Conservation (phyloP, 805 yeast genomes). For the Pichia rugopelliculosa region DNA sequence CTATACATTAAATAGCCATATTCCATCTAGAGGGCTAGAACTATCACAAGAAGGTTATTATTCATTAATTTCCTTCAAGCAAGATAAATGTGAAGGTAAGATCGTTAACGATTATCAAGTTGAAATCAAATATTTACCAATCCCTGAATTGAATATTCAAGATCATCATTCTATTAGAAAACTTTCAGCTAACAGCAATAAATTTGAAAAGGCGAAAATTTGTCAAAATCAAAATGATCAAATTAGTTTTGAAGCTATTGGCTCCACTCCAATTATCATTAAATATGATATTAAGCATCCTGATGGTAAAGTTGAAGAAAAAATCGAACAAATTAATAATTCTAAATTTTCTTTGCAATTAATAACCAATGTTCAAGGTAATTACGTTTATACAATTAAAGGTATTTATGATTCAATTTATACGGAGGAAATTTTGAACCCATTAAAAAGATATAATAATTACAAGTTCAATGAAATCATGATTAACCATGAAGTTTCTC, state of each 20-base stretch:
- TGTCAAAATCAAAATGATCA: conserved; percentile 23
- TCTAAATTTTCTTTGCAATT: conserved; percentile 29
- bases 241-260: conserved; percentile 38
- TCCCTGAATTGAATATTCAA: conserved; percentile 21
- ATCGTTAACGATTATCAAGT: conserved; percentile 20
- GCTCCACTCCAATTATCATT: conserved; percentile 59
- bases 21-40: conserved; percentile 23
- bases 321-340: conserved; percentile 41
- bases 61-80: conserved; percentile 31
- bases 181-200: neutral
- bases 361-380: conserved; percentile 44
- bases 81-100: conserved; percentile 40
- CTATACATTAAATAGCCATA: conserved; percentile 10
- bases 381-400: conserved; percentile 51
- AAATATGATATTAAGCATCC: conserved; percentile 59
- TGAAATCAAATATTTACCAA: conserved; percentile 23
- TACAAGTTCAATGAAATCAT: conserved; percentile 28
- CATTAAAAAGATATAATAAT: conserved; percentile 16
- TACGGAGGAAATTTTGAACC: conserved; percentile 31
- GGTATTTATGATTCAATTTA: conserved; percentile 64
- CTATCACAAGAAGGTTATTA: conserved; percentile 39
- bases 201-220: conserved; percentile 11
- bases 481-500: conserved; percentile 46
- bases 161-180: neutral
- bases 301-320: conserved; percentile 37